Conservation (phyloP, 441 rosid genomes). For the Jatropha podagrica region DNA sequence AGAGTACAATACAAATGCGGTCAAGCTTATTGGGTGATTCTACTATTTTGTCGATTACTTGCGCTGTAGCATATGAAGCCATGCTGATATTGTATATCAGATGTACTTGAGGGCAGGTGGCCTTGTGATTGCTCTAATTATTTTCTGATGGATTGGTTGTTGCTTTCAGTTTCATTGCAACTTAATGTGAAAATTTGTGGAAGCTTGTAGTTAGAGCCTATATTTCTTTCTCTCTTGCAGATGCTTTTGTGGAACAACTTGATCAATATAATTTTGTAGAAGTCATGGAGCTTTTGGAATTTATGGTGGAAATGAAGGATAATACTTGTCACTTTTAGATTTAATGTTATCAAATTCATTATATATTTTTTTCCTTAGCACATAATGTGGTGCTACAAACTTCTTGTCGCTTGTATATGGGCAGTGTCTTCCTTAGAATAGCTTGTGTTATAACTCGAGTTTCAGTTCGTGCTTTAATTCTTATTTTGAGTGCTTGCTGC, state of each 20-base stretch:
- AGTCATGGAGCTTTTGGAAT: constrained; percentile 9
- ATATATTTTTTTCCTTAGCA: constrained; percentile 8
- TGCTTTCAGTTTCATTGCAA: background rate
- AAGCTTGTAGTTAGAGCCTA: constrained; percentile 13
- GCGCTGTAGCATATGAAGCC: background rate
- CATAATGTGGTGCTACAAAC: constrained; percentile 4
- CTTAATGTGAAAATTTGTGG: background rate
- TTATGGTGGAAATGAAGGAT: constrained; percentile 14
- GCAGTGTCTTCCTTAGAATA: constrained; percentile 1
- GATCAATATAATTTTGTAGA: constrained; percentile 19
- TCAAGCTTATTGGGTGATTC: background rate
- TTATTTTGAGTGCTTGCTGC: constrained; percentile 10
- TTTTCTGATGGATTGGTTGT: background rate
- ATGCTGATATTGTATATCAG: background rate
- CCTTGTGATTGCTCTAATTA: background rate
- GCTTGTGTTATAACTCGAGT: constrained; percentile 9
- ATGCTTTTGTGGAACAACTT: constrained; percentile 17
- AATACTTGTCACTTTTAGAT: constrained; percentile 1
- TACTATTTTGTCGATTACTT: background rate
- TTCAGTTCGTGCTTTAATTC: background rate
- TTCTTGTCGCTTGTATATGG: constrained; percentile 4
- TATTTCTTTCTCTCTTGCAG: constrained; percentile 25
- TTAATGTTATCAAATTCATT: background rate
- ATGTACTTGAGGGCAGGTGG: background rate
- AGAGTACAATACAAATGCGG: background rate